Evolutionary conservation across 768 basidiomycete genomes (phyloP).

Genomic region (Galerina sulciceps): DNA sequence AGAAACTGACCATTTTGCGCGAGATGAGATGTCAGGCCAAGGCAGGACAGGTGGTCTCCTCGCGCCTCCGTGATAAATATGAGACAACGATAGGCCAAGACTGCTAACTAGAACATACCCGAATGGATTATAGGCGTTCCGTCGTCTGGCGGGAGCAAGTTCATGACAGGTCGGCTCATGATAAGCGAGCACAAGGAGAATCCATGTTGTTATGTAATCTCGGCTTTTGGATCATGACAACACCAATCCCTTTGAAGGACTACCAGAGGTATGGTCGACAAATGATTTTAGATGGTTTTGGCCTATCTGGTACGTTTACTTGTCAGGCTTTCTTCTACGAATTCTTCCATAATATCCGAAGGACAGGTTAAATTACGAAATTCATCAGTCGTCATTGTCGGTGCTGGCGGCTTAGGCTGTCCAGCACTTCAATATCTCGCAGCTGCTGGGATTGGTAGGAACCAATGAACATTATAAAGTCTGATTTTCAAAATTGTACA

Average conservation of each 20-base stretch:
- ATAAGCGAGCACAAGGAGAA: background rate
- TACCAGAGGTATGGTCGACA: conserved; percentile 94
- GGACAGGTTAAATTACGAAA: conserved; percentile 83
- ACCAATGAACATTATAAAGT: background rate
- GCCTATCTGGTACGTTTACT: conserved; percentile 66
- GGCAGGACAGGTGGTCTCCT: conserved; percentile 55
- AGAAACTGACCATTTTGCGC: conserved; percentile 95
- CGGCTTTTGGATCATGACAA: conserved; percentile 10
- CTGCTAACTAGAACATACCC: conserved; percentile 25
- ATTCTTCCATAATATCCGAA: conserved; percentile 31
- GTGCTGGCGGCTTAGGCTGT: conserved; percentile 96
- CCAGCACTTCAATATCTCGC: conserved; percentile 94
- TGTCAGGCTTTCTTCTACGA: background rate
- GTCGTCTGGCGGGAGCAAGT: conserved; percentile 14
- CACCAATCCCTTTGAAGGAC: conserved; percentile 57
- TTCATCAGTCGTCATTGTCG: conserved; percentile 84
- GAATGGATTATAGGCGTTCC: conserved; percentile 38
- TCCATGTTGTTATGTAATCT: conserved; percentile 13
- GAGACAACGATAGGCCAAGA: background rate
- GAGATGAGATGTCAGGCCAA: conserved; percentile 85
- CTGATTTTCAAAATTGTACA: conserved; percentile 4
- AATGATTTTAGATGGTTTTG: conserved; percentile 92
- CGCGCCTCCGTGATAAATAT: conserved; percentile 13
- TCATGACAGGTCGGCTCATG: conserved; percentile 8
- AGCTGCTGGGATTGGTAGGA: conserved; percentile 87